These are phyloP conservation scores for Xylaria grammica DNA, from an alignment of 495 filamentous ascomycete genomes.

Conservation along the genomic window DNA sequence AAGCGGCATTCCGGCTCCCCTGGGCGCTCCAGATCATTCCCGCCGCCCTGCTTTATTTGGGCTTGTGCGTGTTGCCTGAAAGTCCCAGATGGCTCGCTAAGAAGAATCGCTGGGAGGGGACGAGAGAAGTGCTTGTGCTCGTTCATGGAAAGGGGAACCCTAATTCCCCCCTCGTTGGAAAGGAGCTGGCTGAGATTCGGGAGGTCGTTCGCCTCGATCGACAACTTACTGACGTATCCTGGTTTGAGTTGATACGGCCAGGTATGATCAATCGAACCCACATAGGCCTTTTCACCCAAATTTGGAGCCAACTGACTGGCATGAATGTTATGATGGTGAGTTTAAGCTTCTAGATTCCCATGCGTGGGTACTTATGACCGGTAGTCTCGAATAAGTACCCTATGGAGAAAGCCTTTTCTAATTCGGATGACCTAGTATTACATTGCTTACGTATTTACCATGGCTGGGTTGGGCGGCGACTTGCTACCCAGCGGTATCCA, in stretches of 20 bases:
- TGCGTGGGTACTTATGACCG: not conserved
- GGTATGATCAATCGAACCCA: slow-evolving; percentile 76
- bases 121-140: slow-evolving; percentile 64
- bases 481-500: slow-evolving; percentile 74
- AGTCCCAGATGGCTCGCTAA: slow-evolving; percentile 79
- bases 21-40: slow-evolving; percentile 82
- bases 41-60: slow-evolving; percentile 65
- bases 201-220: slow-evolving; percentile 74
- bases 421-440: slow-evolving; percentile 45
- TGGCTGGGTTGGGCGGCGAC: slow-evolving; percentile 69
- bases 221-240: slow-evolving; percentile 63
- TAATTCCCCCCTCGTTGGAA: slow-evolving; percentile 63
- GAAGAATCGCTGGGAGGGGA: slow-evolving; percentile 76
- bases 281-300: slow-evolving; percentile 78
- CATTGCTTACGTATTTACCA: slow-evolving; percentile 71
- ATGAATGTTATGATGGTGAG: slow-evolving; percentile 85
- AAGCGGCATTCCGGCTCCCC: slow-evolving; percentile 71
- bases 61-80: slow-evolving; percentile 71
- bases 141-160: slow-evolving; percentile 71
- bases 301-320: slow-evolving; percentile 84
- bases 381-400: not conserved
- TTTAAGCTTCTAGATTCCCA: not conserved
- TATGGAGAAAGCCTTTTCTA: not conserved
- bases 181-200: slow-evolving; percentile 73
- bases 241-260: slow-evolving; percentile 70